Evolutionary conservation across 1,284 basidiomycete species (phyloP).

Genomic region (Heterobasidion occidentale): DNA sequence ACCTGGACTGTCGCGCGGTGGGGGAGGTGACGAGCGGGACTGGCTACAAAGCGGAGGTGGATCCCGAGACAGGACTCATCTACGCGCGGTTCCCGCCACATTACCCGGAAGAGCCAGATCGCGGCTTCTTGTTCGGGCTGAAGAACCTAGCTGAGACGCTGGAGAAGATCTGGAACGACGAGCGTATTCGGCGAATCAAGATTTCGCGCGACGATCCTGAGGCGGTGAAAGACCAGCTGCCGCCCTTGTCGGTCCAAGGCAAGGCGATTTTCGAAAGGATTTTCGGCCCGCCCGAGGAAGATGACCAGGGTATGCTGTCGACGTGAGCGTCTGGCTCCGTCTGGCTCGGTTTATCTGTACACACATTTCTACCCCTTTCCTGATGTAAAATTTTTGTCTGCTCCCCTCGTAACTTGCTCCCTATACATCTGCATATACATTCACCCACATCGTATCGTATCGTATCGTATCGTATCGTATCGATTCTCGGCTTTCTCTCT

Average conservation of each 20-base stretch:
- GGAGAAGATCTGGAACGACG: conserved; percentile 79
- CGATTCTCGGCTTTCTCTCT: background rate
- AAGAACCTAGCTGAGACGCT: conserved; percentile 73
- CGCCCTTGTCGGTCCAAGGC: conserved; percentile 57
- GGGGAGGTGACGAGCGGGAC: conserved; percentile 53
- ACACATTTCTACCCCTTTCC: background rate
- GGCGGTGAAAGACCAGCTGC: conserved; percentile 39
- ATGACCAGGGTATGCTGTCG: conserved; percentile 67
- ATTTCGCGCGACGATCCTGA: conserved; percentile 50
- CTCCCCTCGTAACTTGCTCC: conserved; percentile 2
- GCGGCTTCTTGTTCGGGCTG: conserved; percentile 90
- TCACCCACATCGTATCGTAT: background rate
- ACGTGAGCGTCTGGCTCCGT: conserved; percentile 33
- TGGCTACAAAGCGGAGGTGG: conserved; percentile 77
- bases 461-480: too few species aligned
- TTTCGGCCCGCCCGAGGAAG: conserved; percentile 52
- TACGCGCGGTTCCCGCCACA: conserved; percentile 91
- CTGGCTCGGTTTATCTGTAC: conserved; percentile 1
- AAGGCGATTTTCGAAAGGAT: conserved; percentile 73
- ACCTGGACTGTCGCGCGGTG: conserved; percentile 25
- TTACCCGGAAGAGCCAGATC: conserved; percentile 82
- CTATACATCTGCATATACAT: background rate
- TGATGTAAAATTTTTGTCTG: background rate
- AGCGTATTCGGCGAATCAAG: conserved; percentile 65
- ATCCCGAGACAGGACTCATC: conserved; percentile 71